Base-by-base conservation (phyloP, 2,329 filamentous ascomycete genomes). In the Harringtonia aguacate region DNA sequence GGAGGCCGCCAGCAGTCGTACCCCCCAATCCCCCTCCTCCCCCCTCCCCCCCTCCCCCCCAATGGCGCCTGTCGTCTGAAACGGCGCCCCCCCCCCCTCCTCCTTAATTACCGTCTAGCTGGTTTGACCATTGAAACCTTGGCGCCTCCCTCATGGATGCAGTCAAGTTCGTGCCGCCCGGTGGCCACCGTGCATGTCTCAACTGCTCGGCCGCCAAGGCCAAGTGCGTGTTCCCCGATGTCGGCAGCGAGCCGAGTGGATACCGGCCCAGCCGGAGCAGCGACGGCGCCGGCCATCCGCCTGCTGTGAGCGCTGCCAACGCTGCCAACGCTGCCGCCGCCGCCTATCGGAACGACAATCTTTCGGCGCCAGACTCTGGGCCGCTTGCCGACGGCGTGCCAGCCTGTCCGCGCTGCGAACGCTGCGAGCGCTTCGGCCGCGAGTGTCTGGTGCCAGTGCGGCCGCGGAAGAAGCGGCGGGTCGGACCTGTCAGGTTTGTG, bases 61-160 rank as follows among this genome's bases (percentile, higher is more conserved):
- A 12, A 27, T 27, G 24, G 24, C 24, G 24, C 15, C 28, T n/a
- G n/a, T 17, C n/a, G n/a, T 31, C 28, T 35, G n/a, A 27, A 27
- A 27, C 24, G 24, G 24, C 6, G 10, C 24, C 24, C 10, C 29
- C 21, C 34, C n/a, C n/a, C n/a, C n/a, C n/a, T n/a, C n/a, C n/a
- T n/a, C n/a, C 40, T 15, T 24, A 17, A n/a, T 24, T 22, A 24
- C 36, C 7, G 17, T 15, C 46, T 79, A 29, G 28, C 28, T 29
- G 28, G 8, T 13, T 29, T 13, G 28, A 29, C 8, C 13, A 29
- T 13, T 8, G 13, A 8, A 29, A 27, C 33, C 17, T 17, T 13
- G 12, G n/a, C 14, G 8, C 27, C 41, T 31, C 8, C 13, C 36
- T 8, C 20, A 52, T 52, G 50, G 48, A 52, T 14, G 17, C 39